These are phyloP conservation scores for Rhododendron simsii DNA, from an alignment of 148 eudicot species.

Conservation along the genomic window DNA sequence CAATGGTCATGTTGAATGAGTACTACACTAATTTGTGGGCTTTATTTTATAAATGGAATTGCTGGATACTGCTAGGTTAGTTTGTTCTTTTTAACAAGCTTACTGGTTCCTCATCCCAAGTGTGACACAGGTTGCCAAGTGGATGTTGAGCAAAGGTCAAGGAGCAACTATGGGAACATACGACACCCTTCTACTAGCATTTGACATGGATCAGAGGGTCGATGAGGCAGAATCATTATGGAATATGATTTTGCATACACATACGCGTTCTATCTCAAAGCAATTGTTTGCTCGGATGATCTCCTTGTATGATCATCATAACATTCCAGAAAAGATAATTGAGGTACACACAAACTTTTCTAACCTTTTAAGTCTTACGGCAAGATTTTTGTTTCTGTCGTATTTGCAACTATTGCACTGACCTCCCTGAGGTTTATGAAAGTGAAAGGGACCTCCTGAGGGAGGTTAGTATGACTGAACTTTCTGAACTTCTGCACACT, in stretches of 20 bases:
- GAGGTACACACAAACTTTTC: constrained; percentile 42
- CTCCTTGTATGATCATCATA: constrained; percentile 77
- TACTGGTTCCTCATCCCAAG: neutral
- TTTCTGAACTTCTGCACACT: neutral
- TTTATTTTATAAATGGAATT: neutral
- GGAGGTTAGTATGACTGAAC: neutral
- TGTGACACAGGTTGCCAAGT: constrained; percentile 67
- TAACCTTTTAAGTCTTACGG: neutral
- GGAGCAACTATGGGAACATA: constrained; percentile 93
- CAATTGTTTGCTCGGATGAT: constrained; percentile 81
- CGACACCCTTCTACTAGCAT: constrained; percentile 68
- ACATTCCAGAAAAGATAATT: constrained; percentile 55
- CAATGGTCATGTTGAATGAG: neutral
- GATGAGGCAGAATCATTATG: constrained; percentile 90
- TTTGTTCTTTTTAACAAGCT: neutral
- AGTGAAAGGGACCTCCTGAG: neutral
- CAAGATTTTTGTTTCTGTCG: neutral
- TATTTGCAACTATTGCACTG: neutral
- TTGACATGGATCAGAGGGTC: constrained; percentile 61
- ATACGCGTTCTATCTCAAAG: constrained; percentile 74
- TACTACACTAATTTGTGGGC: neutral
- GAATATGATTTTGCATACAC: constrained; percentile 85
- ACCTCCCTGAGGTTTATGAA: neutral
- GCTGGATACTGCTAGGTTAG: neutral
- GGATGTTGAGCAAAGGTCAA: constrained; percentile 99